Evolutionary conservation across 495 filamentous ascomycete genomes (phyloP).

Genomic region (Acidomyces sp.): DNA sequence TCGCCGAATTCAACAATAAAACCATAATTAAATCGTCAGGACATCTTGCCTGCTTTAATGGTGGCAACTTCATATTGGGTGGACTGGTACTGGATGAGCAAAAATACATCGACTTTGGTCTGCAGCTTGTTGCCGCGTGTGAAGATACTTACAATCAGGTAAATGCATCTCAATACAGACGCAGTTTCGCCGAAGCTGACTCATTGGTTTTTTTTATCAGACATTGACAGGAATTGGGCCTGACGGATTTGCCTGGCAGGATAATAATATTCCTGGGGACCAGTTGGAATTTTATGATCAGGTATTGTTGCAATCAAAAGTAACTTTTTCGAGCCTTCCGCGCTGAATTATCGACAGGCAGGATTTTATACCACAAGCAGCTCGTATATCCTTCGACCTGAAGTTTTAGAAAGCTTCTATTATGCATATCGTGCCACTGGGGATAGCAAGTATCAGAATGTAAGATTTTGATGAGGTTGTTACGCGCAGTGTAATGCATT

Average conservation of each 20-base stretch:
- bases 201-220: no score
- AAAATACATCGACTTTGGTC: slow-evolving; percentile 60
- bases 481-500: slow-evolving; percentile 13
- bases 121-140: slow-evolving; percentile 60
- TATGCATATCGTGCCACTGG: slow-evolving; percentile 74
- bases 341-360: no score
- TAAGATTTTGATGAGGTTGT: background rate
- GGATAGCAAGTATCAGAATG: slow-evolving; percentile 34
- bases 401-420: slow-evolving; percentile 80
- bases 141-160: slow-evolving; percentile 57
- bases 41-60: slow-evolving; percentile 60
- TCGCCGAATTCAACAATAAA: slow-evolving; percentile 46
- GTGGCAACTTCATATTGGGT: slow-evolving; percentile 80
- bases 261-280: slow-evolving; percentile 33
- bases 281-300: slow-evolving; percentile 50
- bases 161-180: no score
- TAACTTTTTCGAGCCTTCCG: no score
- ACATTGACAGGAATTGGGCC: slow-evolving; percentile 68
- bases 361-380: slow-evolving; percentile 63
- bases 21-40: slow-evolving; percentile 39
- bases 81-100: slow-evolving; percentile 51
- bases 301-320: no score
- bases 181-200: no score
- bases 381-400: slow-evolving; percentile 61
- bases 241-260: slow-evolving; percentile 61